phyloP scores from a whole-genome alignment of 768 basidiomycete species.

The Psilocybe cyanescens region DNA sequence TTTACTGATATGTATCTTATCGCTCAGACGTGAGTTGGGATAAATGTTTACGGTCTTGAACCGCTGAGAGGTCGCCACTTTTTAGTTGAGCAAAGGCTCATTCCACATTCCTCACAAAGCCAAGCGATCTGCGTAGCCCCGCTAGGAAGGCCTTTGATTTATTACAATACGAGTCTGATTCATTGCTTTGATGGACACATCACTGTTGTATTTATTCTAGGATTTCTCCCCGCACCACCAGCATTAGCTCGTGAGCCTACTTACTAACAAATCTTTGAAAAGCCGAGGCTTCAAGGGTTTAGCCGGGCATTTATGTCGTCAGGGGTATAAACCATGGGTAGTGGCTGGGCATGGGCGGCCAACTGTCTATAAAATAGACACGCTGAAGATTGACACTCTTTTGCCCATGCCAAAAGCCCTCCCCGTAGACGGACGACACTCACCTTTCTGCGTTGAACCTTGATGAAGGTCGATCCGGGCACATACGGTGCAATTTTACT shows the following conservation, averaged over 20 bases:
- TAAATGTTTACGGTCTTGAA: not conserved
- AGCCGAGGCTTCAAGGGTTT: not conserved
- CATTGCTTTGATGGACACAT: constrained; percentile 1
- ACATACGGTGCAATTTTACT: constrained; percentile 18
- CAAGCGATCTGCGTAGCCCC: too few species aligned
- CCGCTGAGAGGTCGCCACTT: not conserved
- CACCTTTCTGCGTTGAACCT: not conserved
- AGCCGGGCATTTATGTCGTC: not conserved
- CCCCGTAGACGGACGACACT: not conserved
- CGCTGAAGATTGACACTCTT: not conserved
- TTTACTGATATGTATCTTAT: not conserved
- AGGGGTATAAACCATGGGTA: constrained; percentile 1
- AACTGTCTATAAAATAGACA: constrained; percentile 1
- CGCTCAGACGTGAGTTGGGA: not conserved
- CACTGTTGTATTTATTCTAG: not conserved
- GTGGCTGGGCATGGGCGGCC: not conserved
- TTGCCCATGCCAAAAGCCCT: not conserved
- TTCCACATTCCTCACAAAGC: too few species aligned
- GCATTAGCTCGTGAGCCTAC: not conserved
- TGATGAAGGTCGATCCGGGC: constrained; percentile 17
- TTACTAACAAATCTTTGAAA: not conserved
- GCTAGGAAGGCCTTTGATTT: not conserved
- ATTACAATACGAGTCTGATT: not conserved
- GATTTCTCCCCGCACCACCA: not conserved
- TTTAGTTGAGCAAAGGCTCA: too few species aligned